Base-by-base conservation (phyloP, 106 monocot species). In the Dioscorea dumetorum region DNA sequence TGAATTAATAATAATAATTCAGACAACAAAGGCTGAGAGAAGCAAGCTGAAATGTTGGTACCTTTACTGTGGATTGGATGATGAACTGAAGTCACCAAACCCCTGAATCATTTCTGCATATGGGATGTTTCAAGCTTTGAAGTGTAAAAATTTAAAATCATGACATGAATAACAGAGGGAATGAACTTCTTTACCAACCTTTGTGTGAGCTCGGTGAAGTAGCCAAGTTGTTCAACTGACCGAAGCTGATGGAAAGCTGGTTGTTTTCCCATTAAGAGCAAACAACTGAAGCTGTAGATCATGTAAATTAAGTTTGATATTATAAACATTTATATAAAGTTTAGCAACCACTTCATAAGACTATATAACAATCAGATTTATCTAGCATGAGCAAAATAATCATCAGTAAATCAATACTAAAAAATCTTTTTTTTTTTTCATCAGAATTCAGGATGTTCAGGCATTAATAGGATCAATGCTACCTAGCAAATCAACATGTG, bases 171-270 rank as follows among this genome's bases (percentile, higher is more conserved):
- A 28, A 28, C 28, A 1, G 3, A 41, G 41, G 3, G 6, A 6
- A 41, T 41, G 10, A 41, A 41, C 41, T 28, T 28, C 1, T 28
- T 28, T 28, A 72, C 49, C 68, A 84, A 88, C 91, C 91, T 91
- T 59, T 84, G 71, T 58, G 48, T 62, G 68, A 95, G 91, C 48
- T 76, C 58, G 24, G 88, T 81, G 68, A 95, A 88, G 61, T 91
- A 91, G 23, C 95, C 95, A 67, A 95, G 84, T 80, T 95, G 95
- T 70, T 95, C 95, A 72, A 95, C 78, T n/a, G 95, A 75, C 50
- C 91, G 85, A 71, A 95, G 88, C 66, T 91, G 95, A 77, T 91
- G 91, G 74, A 95, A 95, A 41, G 88, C 82, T 72, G 91, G 88
- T 76, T 95, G 88, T 67, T 95, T 91, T 28, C 86, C 91, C 76